Conservation (phyloP, 176 grass and related monocot genomes). For the Dactylis glomerata region DNA sequence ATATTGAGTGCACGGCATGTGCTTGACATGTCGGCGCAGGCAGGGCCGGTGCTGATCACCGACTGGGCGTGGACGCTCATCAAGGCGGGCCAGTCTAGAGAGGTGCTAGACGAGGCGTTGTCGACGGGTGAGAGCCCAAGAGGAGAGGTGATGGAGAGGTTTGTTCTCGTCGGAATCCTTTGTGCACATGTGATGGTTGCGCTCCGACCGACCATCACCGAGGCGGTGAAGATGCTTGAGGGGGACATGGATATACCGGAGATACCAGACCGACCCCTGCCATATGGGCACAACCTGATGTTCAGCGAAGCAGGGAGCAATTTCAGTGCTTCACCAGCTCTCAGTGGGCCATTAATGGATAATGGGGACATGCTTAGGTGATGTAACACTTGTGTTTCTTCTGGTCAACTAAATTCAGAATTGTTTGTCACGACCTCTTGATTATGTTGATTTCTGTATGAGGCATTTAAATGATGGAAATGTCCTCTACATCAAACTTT, state of each 20-base stretch:
- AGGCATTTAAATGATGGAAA: constrained; percentile 7
- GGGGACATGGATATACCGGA: constrained; percentile 76
- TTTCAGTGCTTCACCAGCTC: constrained; percentile 61
- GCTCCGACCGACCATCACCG: constrained; percentile 78
- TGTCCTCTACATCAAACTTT: constrained; percentile 2
- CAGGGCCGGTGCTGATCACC: constrained; percentile 72
- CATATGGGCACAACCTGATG: constrained; percentile 44
- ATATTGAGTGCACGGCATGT: constrained; percentile 60
- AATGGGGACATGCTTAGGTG: constrained; percentile 74
- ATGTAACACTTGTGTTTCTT: constrained; percentile 8
- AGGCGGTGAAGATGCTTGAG: constrained; percentile 87
- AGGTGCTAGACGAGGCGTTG: constrained; percentile 59
- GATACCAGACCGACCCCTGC: constrained; percentile 72
- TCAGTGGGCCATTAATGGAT: constrained; percentile 48
- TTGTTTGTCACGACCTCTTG: not conserved
- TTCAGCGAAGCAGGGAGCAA: constrained; percentile 45
- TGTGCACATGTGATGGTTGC: constrained; percentile 97
- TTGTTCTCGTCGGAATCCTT: constrained; percentile 74
- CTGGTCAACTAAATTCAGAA: not conserved
- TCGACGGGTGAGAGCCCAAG: constrained; percentile 45
- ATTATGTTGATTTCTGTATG: constrained; percentile 23
- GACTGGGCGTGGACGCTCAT: constrained; percentile 90
- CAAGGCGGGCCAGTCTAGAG: constrained; percentile 51
- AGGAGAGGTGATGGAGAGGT: constrained; percentile 76
- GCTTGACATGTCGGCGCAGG: constrained; percentile 61